Evolutionary conservation across 1,284 basidiomycete species (phyloP).

Genomic region (Cryptococcus sp.): DNA sequence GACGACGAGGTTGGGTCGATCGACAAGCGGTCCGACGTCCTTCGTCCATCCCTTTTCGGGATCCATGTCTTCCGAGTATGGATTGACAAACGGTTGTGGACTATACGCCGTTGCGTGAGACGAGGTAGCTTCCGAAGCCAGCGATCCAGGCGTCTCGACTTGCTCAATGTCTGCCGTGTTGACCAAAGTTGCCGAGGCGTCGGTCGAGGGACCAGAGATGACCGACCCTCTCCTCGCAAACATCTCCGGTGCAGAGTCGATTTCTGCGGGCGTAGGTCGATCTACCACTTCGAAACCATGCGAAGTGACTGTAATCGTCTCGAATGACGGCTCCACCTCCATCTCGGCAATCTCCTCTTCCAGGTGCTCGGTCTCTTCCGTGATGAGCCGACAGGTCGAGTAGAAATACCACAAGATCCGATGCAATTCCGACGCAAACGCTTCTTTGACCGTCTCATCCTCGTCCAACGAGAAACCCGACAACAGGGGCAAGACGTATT

Average conservation of each 20-base stretch:
- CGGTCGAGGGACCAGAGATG: conserved; percentile 15
- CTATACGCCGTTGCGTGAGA: conserved; percentile 19
- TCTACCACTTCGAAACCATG: conserved; percentile 26
- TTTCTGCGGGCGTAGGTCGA: background rate
- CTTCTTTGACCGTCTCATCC: conserved; percentile 87
- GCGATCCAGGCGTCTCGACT: conserved; percentile 18
- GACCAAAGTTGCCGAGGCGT: conserved; percentile 10
- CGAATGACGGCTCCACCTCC: conserved; percentile 7
- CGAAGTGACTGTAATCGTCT: conserved; percentile 32
- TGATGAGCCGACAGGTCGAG: conserved; percentile 52
- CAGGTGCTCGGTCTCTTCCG: conserved; percentile 8
- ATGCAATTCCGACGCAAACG: conserved; percentile 75
- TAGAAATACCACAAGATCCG: conserved; percentile 92
- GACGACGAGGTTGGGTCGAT: conserved; percentile 59
- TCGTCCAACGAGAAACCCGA: conserved; percentile 81
- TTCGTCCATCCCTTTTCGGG: conserved; percentile 11
- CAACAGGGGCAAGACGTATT: conserved; percentile 88
- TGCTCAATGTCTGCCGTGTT: conserved; percentile 3
- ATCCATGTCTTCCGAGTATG: conserved; percentile 15
- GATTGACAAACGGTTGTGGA: conserved; percentile 16
- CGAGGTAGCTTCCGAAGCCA: conserved; percentile 5
- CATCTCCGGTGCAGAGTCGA: background rate
- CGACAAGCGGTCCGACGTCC: conserved; percentile 19
- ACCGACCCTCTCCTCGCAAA: conserved; percentile 5
- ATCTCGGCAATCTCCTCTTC: conserved; percentile 8